Percentiles rank a stretch among this genome's conserved stretches.
Conservation (phyloP, 768 basidiomycete species). For the Thelephora ganbajun region DNA sequence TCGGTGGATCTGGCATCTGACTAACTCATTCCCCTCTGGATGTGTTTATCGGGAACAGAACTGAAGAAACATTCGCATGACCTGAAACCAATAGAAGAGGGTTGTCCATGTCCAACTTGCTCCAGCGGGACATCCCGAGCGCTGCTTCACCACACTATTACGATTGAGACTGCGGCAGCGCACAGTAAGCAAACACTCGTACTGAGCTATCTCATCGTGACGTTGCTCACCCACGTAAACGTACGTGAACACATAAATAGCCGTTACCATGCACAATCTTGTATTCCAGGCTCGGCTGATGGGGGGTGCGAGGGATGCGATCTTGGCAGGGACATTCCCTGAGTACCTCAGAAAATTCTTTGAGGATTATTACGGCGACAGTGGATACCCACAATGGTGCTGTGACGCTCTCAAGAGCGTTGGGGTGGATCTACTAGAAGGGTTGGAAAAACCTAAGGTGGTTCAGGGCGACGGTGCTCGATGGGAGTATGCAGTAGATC, state of each 20-base stretch:
- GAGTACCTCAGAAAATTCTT: constrained; percentile 69
- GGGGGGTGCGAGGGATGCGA: constrained; percentile 75
- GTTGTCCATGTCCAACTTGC: constrained; percentile 85
- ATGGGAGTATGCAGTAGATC: constrained; percentile 62
- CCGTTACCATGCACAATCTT: constrained; percentile 72
- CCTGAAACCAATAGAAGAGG: constrained; percentile 56
- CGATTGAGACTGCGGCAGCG: constrained; percentile 75
- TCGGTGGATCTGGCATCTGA: not conserved
- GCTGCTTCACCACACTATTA: constrained; percentile 59
- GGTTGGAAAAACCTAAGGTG: constrained; percentile 28
- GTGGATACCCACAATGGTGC: constrained; percentile 82
- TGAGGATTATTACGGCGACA: constrained; percentile 55
- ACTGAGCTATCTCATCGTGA: constrained; percentile 4
- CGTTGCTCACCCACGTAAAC: not conserved
- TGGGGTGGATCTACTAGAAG: constrained; percentile 68
- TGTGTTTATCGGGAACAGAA: constrained; percentile 22
- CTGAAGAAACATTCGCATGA: constrained; percentile 60
- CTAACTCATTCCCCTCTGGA: not conserved
- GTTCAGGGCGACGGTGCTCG: constrained; percentile 52
- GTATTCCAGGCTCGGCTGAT: constrained; percentile 80
- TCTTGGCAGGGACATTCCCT: constrained; percentile 66
- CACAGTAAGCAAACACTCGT: constrained; percentile 41
- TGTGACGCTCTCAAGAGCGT: constrained; percentile 74
- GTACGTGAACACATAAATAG: constrained; percentile 22
- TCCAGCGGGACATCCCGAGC: constrained; percentile 51